Percentiles rank a stretch among this genome's conserved stretches.
Conservation (phyloP, 441 rosid genomes). For the Populus hybrid region DNA sequence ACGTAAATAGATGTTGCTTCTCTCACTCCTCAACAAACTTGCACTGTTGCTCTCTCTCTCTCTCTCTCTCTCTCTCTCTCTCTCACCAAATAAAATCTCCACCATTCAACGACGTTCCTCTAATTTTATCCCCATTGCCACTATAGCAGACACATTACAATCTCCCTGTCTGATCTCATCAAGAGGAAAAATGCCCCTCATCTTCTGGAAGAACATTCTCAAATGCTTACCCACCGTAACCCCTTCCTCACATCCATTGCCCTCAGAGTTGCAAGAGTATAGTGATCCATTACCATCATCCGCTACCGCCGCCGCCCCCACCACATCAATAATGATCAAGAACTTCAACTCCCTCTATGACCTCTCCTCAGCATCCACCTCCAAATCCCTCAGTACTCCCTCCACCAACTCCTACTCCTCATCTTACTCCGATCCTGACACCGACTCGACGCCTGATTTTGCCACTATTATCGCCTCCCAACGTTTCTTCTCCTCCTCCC, state of each 20-base stretch:
- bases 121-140: not conserved
- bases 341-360: conserved; percentile 50
- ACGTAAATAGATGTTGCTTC: not conserved
- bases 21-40: not conserved
- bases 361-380: conserved; percentile 33
- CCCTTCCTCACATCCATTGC: conserved; percentile 18
- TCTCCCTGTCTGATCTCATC: not conserved
- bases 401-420: conserved; percentile 32
- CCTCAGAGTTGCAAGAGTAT: conserved; percentile 23
- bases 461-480: conserved; percentile 72
- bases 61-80: not conserved
- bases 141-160: not conserved
- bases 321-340: conserved; percentile 34
- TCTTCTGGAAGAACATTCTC: conserved; percentile 59
- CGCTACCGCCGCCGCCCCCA: not conserved
- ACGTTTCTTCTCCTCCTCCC: conserved; percentile 91
- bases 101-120: conserved; percentile 1
- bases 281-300: conserved; percentile 6
- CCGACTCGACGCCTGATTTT: conserved; percentile 49
- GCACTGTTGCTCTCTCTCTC: too few species aligned
- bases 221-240: conserved; percentile 35
- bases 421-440: conserved; percentile 37
- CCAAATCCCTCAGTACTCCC: conserved; percentile 40
- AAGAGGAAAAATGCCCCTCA: conserved; percentile 35
- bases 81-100: conserved; percentile 18